These are phyloP conservation scores for Eucalyptus erythrocorys DNA, from an alignment of 345 rosid genomes.

Conservation along the genomic window DNA sequence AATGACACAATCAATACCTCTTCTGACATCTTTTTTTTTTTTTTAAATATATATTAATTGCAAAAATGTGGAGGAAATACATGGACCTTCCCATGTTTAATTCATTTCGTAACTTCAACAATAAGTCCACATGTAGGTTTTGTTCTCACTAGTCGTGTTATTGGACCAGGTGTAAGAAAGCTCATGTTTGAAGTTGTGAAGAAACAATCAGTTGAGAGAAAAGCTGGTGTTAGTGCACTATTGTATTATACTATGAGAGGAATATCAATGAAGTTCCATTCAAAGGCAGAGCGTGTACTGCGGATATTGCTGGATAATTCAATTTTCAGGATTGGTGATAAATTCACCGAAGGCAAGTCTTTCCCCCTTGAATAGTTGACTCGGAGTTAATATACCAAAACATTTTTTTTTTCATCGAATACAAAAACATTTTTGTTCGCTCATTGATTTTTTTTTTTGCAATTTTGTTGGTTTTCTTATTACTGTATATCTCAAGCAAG, in stretches of 20 bases:
- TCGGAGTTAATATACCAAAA: background rate
- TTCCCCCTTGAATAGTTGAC: background rate
- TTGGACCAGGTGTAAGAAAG: conserved; percentile 11
- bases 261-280: conserved; percentile 45
- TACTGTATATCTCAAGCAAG: background rate
- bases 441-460: background rate
- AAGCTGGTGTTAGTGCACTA: conserved; percentile 51
- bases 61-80: background rate
- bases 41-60: no score
- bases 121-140: background rate
- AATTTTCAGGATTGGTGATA: conserved; percentile 35
- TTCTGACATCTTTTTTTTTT: background rate
- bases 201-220: conserved; percentile 27
- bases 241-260: conserved; percentile 64
- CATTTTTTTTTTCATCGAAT: background rate
- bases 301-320: conserved; percentile 36
- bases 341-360: conserved; percentile 43
- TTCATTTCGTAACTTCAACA: background rate
- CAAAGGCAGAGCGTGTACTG: conserved; percentile 48
- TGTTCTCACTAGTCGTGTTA: background rate
- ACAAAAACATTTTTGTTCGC: background rate
- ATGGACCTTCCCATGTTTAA: background rate
- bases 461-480: background rate
- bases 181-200: conserved; percentile 56
- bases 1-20: background rate